Conservation (phyloP, 164 flowering plant genomes). For the Stephania cephalantha region DNA sequence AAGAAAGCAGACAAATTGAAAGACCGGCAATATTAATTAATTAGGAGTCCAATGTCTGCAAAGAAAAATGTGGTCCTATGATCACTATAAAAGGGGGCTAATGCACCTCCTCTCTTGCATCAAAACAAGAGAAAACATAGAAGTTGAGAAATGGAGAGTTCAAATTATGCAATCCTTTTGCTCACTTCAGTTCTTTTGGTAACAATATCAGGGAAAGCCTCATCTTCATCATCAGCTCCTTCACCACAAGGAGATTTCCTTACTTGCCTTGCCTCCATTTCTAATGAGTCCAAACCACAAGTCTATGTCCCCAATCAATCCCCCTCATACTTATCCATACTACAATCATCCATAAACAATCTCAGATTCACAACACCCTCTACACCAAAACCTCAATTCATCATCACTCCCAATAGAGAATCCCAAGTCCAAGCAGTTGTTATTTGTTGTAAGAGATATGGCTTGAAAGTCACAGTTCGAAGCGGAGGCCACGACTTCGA, state of each 20-base stretch:
- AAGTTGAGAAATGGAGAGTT: background rate
- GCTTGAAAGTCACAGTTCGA: conserved; percentile 7
- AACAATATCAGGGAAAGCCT: background rate
- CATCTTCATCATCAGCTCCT: background rate
- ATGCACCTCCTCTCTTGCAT: background rate
- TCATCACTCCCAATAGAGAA: conserved; percentile 5
- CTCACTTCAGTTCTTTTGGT: background rate
- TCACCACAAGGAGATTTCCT: conserved; percentile 2
- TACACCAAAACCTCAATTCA: conserved; percentile 5
- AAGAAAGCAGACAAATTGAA: no score
- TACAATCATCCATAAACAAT: background rate
- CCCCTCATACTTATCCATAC: background rate
- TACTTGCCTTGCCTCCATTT: background rate
- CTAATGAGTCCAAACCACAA: background rate
- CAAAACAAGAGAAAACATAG: background rate
- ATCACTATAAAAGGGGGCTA: background rate
- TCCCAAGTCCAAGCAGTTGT: conserved; percentile 7
- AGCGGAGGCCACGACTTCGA: conserved; percentile 11
- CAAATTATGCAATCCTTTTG: no score
- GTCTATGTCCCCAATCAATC: background rate
- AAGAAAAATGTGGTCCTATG: no score
- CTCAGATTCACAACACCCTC: conserved; percentile 1
- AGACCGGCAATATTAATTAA: no score
- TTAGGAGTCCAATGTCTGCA: no score
- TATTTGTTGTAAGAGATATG: background rate